A percentile compares a stretch with the other conserved stretches of the same genome.
Conservation (phyloP, 2,329 filamentous ascomycete species). For the Podosphaera xanthii region DNA sequence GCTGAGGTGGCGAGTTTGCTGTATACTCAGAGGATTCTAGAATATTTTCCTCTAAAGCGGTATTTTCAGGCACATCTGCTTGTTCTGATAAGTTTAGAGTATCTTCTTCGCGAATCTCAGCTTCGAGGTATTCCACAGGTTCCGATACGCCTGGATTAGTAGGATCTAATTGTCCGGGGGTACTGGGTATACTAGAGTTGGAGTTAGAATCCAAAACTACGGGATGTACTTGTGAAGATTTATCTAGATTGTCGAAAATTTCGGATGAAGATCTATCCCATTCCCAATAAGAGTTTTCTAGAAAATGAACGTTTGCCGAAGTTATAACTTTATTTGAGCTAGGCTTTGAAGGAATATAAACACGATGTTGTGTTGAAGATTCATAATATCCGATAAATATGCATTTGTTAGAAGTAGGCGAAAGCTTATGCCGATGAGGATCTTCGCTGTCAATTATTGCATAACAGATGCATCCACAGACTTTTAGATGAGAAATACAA, state of each 20-base stretch:
- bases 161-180: neutral
- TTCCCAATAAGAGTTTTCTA: neutral
- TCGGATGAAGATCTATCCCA: neutral
- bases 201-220: neutral
- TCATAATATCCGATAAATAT: too few relatives aligned
- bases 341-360: too few relatives aligned
- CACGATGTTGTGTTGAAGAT: too few relatives aligned
- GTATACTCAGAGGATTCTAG: neutral
- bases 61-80: neutral
- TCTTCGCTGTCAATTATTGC: too few relatives aligned
- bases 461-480: too few relatives aligned
- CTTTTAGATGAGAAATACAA: too few relatives aligned
- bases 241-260: neutral
- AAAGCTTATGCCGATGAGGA: too few relatives aligned
- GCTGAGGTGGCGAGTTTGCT: neutral
- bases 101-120: neutral
- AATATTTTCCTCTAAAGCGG: neutral
- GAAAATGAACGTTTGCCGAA: too few relatives aligned
- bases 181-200: neutral
- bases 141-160: neutral
- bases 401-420: too few relatives aligned
- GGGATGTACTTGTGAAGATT: neutral
- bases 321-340: too few relatives aligned
- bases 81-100: neutral
- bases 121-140: neutral